Percentiles rank a stretch among this genome's conserved stretches.
phyloP scores from a whole-genome alignment of 1,284 basidiomycete species.

The Ustilago trichophora region DNA sequence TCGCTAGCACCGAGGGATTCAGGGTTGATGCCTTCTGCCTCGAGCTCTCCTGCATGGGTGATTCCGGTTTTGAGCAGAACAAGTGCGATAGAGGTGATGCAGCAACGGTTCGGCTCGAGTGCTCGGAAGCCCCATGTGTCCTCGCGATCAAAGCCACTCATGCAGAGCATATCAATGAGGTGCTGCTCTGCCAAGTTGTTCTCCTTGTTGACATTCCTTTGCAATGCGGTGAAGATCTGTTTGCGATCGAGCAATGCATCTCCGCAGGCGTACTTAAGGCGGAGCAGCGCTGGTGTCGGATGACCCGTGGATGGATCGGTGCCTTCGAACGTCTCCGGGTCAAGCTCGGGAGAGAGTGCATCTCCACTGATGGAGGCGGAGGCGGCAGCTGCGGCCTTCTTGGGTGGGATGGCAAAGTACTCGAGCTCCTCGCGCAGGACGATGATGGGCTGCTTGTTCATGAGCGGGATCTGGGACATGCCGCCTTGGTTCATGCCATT shows the following conservation, averaged over 20 bases:
- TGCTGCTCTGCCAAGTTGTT: slow-evolving; percentile 99
- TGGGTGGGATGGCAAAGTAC: slow-evolving; percentile 88
- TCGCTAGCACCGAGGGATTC: slow-evolving; percentile 19
- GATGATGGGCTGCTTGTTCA: slow-evolving; percentile 97
- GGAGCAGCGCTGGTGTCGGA: slow-evolving; percentile 77
- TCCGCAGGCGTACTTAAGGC: slow-evolving; percentile 71
- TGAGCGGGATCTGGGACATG: slow-evolving; percentile 73
- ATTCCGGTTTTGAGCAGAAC: slow-evolving; percentile 98
- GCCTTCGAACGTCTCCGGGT: slow-evolving; percentile 34
- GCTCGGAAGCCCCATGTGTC: slow-evolving; percentile 98
- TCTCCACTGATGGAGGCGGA: no score
- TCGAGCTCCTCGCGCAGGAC: slow-evolving; percentile 97
- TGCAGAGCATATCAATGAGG: slow-evolving; percentile 99
- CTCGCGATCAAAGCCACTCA: slow-evolving; percentile 96
- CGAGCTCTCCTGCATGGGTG: slow-evolving; percentile 74
- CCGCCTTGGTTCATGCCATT: slow-evolving; percentile 41
- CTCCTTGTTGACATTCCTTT: slow-evolving; percentile 98
- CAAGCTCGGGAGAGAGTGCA: no score
- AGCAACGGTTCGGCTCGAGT: slow-evolving; percentile 91
- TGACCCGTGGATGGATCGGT: slow-evolving; percentile 72
- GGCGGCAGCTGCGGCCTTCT: slow-evolving; percentile 18
- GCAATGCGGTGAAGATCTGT: slow-evolving; percentile 95
- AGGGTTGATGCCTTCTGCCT: slow-evolving; percentile 27
- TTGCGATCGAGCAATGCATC: slow-evolving; percentile 85
- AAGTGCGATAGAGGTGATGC: slow-evolving; percentile 96